A percentile compares a stretch with the other conserved stretches of the same genome.
Conservation (phyloP, 352 stramenopile species). For the Hyaloperonospora arabidopsidis region DNA sequence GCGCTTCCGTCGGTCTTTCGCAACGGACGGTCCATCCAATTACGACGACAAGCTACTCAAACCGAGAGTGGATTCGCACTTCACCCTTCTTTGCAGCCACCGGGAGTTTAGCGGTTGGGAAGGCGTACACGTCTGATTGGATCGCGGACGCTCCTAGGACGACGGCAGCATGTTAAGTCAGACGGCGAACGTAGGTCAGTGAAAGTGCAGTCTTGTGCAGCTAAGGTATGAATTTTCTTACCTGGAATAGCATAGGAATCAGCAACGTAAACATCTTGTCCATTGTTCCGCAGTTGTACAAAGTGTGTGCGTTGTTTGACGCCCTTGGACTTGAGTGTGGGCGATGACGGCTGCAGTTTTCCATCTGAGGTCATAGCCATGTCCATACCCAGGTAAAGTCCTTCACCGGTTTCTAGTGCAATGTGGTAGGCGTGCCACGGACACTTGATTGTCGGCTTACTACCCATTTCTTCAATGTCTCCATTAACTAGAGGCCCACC, state of each 20-base stretch:
- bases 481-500: slow-evolving; percentile 68
- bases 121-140: slow-evolving; percentile 72
- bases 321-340: slow-evolving; percentile 71
- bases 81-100: slow-evolving; percentile 35
- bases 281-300: slow-evolving; percentile 55
- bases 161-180: slow-evolving; percentile 6
- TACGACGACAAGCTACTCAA: slow-evolving; percentile 34
- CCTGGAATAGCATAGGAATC: slow-evolving; percentile 63
- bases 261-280: slow-evolving; percentile 63
- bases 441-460: slow-evolving; percentile 56
- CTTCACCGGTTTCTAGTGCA: slow-evolving; percentile 68
- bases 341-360: slow-evolving; percentile 42
- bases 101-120: slow-evolving; percentile 40
- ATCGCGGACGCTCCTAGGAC: slow-evolving; percentile 29
- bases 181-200: neutral
- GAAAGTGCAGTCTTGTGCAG: neutral
- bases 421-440: slow-evolving; percentile 85
- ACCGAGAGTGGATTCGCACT: slow-evolving; percentile 63
- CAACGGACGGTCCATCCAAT: slow-evolving; percentile 12
- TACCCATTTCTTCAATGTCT: slow-evolving; percentile 80
- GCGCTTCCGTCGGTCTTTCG: slow-evolving; percentile 9
- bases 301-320: slow-evolving; percentile 82
- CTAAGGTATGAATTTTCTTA: slow-evolving; percentile 7
- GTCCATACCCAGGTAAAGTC: slow-evolving; percentile 79
- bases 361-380: slow-evolving; percentile 46